phyloP scores from a whole-genome alignment of 257 asterid genomes.

The Rubia yunnanensis region DNA sequence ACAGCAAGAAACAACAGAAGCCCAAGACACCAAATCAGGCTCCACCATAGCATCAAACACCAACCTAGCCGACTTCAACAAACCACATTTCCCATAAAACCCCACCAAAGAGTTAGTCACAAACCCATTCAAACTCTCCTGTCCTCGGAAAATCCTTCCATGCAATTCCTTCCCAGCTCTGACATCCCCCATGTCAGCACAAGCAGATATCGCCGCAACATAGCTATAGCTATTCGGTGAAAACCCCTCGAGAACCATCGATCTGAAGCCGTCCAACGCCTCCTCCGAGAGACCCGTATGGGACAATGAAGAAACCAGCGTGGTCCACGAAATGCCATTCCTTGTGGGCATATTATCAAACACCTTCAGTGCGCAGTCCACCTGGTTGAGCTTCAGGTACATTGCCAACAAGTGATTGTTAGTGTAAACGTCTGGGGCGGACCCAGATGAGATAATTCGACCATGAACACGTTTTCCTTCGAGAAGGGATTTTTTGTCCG shows the following conservation, averaged over 20 bases:
- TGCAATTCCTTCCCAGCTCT: slow-evolving; percentile 64
- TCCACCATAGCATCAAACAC: slow-evolving; percentile 51
- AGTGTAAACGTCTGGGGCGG: slow-evolving; percentile 31
- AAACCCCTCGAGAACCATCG: slow-evolving; percentile 48
- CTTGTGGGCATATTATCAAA: slow-evolving; percentile 52
- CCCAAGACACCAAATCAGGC: slow-evolving; percentile 52
- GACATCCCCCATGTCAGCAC: slow-evolving; percentile 35
- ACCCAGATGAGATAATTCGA: slow-evolving; percentile 35
- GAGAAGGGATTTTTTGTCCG: slow-evolving; percentile 29
- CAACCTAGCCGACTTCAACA: slow-evolving; percentile 39
- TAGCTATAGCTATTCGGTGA: slow-evolving; percentile 53
- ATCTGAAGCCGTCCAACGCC: slow-evolving; percentile 38
- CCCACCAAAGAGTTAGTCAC: slow-evolving; percentile 54
- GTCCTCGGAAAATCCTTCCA: slow-evolving; percentile 42
- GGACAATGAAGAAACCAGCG: slow-evolving; percentile 55
- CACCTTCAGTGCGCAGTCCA: slow-evolving; percentile 38
- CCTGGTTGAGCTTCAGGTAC: slow-evolving; percentile 33
- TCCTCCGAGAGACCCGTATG: slow-evolving; percentile 35
- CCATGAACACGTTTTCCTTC: slow-evolving; percentile 55
- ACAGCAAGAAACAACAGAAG: slow-evolving; percentile 48
- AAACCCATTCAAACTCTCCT: slow-evolving; percentile 31
- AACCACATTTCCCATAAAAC: slow-evolving; percentile 72
- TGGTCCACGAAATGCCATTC: slow-evolving; percentile 55
- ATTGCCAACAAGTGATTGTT: slow-evolving; percentile 47
- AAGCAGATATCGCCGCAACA: slow-evolving; percentile 57